Evolutionary conservation across 495 filamentous ascomycete species (phyloP).

Genomic region (Penicillium paxilli): DNA sequence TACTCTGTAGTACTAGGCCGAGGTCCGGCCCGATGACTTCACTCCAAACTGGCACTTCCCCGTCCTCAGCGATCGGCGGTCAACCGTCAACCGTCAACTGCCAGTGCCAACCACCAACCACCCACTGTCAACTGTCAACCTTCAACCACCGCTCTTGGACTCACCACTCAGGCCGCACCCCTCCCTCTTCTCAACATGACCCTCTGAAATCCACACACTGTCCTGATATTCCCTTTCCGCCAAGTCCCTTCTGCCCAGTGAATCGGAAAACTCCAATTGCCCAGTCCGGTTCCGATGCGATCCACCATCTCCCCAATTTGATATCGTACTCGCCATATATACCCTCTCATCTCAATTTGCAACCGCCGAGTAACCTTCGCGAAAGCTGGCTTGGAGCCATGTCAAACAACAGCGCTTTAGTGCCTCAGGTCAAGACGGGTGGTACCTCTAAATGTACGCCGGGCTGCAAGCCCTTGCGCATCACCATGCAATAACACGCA

Average conservation of each 20-base stretch:
- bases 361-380: neutral
- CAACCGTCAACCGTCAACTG: neutral
- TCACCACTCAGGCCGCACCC: neutral
- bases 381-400: conserved; percentile 18
- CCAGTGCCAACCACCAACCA: too few relatives aligned
- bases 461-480: neutral
- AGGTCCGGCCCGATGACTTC: neutral
- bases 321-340: neutral
- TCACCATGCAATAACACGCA: neutral
- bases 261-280: neutral
- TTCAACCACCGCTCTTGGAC: neutral
- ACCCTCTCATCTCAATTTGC: neutral
- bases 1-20: neutral
- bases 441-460: conserved; percentile 33
- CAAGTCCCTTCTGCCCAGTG: conserved; percentile 4
- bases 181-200: too few relatives aligned
- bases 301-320: neutral
- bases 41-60: neutral
- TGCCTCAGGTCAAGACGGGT: conserved; percentile 36
- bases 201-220: too few relatives aligned
- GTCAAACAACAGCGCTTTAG: conserved; percentile 37
- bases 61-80: neutral
- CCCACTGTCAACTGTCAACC: neutral
- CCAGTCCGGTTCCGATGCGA: conserved; percentile 1
- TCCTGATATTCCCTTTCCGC: too few relatives aligned